Conservation (phyloP, 2,329 filamentous ascomycete genomes). For the Tricladium varicosporioides region DNA sequence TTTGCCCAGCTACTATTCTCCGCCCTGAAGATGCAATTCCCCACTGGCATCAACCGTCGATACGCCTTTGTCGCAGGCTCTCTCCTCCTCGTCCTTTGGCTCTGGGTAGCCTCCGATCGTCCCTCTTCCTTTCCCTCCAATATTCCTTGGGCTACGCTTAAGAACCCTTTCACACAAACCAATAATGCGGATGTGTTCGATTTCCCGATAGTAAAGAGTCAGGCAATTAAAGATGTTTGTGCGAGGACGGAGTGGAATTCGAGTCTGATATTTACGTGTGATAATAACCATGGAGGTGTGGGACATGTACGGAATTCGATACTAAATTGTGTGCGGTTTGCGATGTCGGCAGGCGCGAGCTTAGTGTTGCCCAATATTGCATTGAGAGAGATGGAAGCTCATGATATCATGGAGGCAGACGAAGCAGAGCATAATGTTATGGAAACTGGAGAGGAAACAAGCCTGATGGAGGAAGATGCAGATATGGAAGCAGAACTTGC, state of each 20-base stretch:
- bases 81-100: slow-evolving; percentile 4
- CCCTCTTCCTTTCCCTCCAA: neutral
- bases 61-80: slow-evolving; percentile 1
- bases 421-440: neutral
- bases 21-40: neutral
- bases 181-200: slow-evolving; percentile 32
- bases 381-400: slow-evolving; percentile 34
- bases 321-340: slow-evolving; percentile 30
- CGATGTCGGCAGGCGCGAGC: slow-evolving; percentile 13
- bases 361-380: slow-evolving; percentile 38
- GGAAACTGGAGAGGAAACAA: neutral
- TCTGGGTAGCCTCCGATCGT: slow-evolving; percentile 11
- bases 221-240: slow-evolving; percentile 36
- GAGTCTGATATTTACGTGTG: slow-evolving; percentile 40
- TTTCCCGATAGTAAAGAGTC: slow-evolving; percentile 38
- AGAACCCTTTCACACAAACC: neutral
- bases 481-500: neutral
- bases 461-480: neutral
- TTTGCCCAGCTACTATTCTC: neutral
- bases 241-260: slow-evolving; percentile 34
- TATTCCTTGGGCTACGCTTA: neutral
- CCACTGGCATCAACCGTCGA: slow-evolving; percentile 1
- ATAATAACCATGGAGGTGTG: slow-evolving; percentile 40
- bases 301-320: slow-evolving; percentile 40
- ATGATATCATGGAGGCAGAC: neutral